Base-by-base conservation (phyloP, 331 rosid species). In the Quercus lobata region DNA sequence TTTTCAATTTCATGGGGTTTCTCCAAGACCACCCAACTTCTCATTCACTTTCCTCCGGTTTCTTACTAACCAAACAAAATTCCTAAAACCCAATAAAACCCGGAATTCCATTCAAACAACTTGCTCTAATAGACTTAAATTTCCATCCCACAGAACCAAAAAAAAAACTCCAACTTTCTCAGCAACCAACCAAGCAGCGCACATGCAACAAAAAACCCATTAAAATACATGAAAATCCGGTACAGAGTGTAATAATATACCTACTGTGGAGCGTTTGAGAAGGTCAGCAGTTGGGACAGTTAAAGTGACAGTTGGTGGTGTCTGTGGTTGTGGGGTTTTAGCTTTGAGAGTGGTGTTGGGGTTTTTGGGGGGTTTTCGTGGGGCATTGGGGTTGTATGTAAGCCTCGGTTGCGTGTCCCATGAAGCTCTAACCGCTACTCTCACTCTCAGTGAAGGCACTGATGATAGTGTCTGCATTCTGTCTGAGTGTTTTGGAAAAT, bases 381-480 rank as follows among this genome's bases (percentile, higher is more conserved):
- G 97, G 60, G 97, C 94, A 29, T 95, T 93, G 65, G 87, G 99
- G 62, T 95, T 95, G 87, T 95, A 95, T 1, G 97, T 55, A 16
- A 83, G 83, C 75, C 90, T 86, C 62, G 88, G 97, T 8, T 89
- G 87, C 0, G 94, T 90, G 83, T 95, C 99, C 91, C 86, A 89
- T 30, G 99, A 91, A 80, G 87, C 96, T 77, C 82, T 80, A n/a
- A 68, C 72, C 27, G 18, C 53, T 2, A 88, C 77, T 46, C 77
- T 69, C 65, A 78, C 77, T 53, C 76, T 69, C 61, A 78, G 30
- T 4, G 86, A 78, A 27, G 93, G 66, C 37, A 79, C 57, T 30
- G 88, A 87, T 35, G 88, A 87, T 35, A 94, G 49, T 72, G 82
- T 65, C 8, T 86, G 91, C 97, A 91, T 87, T 46, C 29, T 29